These are phyloP conservation scores for Stromatinia cepivora DNA, from an alignment of 2,329 filamentous ascomycete species.

Conservation along the genomic window DNA sequence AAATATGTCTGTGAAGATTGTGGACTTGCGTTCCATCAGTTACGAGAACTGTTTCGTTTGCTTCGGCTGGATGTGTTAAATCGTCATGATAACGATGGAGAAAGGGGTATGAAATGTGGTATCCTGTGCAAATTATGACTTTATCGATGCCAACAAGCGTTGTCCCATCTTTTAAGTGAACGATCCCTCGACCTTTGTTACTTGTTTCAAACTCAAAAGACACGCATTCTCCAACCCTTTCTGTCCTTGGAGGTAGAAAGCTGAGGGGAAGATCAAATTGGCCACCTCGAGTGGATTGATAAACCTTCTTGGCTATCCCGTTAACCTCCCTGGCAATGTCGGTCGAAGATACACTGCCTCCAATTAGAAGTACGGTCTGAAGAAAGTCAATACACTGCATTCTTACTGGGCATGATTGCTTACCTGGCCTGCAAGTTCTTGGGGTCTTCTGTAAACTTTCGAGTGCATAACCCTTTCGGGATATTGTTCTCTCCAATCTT, in stretches of 20 bases:
- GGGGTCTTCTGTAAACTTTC: slow-evolving; percentile 68
- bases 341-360: slow-evolving; percentile 55
- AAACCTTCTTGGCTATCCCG: slow-evolving; percentile 33
- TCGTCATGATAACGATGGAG: slow-evolving; percentile 50
- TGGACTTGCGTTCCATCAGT: slow-evolving; percentile 48
- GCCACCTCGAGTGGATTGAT: slow-evolving; percentile 35
- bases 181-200: slow-evolving; percentile 49
- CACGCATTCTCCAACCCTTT: slow-evolving; percentile 30
- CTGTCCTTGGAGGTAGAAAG: slow-evolving; percentile 29
- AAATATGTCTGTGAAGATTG: slow-evolving; percentile 54
- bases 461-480: slow-evolving; percentile 62
- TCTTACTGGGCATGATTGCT: background rate
- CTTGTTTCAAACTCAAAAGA: slow-evolving; percentile 28
- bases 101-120: slow-evolving; percentile 67
- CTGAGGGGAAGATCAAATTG: slow-evolving; percentile 32
- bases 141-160: slow-evolving; percentile 57
- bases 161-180: slow-evolving; percentile 55
- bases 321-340: slow-evolving; percentile 37
- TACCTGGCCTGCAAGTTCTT: slow-evolving; percentile 54
- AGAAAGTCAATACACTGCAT: background rate
- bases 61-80: slow-evolving; percentile 45
- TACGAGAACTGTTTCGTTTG: slow-evolving; percentile 56
- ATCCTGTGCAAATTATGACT: slow-evolving; percentile 67
- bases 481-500: slow-evolving; percentile 55
- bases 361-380: slow-evolving; percentile 55